A percentile compares a stretch with the other conserved stretches of the same genome.
Conservation (phyloP, 1,284 basidiomycete genomes). For the Trametes versicolor region DNA sequence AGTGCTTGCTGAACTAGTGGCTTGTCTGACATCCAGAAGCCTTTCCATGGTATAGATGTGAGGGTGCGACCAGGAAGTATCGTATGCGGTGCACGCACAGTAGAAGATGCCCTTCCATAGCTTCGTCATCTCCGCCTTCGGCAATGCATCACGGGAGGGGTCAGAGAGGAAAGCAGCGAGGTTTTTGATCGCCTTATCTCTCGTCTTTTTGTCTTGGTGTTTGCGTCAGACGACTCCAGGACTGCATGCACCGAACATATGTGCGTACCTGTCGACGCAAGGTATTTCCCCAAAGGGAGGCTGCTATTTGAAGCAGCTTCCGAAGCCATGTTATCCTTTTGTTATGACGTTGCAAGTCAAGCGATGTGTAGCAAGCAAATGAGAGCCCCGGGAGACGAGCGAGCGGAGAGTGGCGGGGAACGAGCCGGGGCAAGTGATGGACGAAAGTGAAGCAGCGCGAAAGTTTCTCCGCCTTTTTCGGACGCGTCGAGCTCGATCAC, state of each 20-base stretch:
- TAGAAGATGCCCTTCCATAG: conserved; percentile 99
- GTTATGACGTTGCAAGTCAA: not conserved
- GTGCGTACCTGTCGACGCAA: conserved; percentile 85
- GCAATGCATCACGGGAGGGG: conserved; percentile 62
- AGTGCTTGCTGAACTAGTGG: conserved; percentile 95
- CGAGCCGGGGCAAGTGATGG: not conserved
- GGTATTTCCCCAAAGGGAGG: conserved; percentile 86
- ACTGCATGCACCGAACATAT: not conserved
- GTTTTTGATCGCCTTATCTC: conserved; percentile 88
- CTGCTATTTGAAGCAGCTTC: conserved; percentile 32
- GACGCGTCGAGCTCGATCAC: conserved; percentile 16
- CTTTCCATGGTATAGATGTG: conserved; percentile 51
- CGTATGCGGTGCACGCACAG: conserved; percentile 63
- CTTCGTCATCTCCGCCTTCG: conserved; percentile 86
- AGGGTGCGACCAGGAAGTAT: not conserved
- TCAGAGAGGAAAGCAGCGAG: conserved; percentile 81
- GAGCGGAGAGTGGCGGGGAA: not conserved
- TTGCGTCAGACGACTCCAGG: conserved; percentile 29
- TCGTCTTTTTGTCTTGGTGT: conserved; percentile 82
- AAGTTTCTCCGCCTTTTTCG: conserved; percentile 35
- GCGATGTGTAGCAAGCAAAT: not conserved
- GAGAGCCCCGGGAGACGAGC: not conserved
- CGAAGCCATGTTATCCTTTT: conserved; percentile 31
- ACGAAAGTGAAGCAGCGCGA: conserved; percentile 7
- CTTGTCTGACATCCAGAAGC: conserved; percentile 99